Conservation (phyloP, 2,329 filamentous ascomycete species). For the Sclerotinia minor region DNA sequence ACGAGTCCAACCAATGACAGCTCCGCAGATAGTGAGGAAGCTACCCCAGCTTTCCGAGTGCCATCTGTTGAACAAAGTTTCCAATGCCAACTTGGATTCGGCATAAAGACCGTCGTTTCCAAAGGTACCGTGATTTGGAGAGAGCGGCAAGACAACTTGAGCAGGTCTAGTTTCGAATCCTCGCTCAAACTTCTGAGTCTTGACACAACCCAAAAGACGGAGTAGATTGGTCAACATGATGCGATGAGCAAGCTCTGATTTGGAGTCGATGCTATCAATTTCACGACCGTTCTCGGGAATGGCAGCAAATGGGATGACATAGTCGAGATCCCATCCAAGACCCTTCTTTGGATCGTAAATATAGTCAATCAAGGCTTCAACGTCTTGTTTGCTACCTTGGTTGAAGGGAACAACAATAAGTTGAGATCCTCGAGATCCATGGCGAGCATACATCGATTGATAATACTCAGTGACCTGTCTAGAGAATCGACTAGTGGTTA, state of each 20-base stretch:
- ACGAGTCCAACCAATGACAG: slow-evolving; percentile 98
- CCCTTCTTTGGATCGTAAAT: slow-evolving; percentile 97
- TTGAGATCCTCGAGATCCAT: slow-evolving; percentile 89
- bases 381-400: slow-evolving; percentile 96
- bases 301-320: slow-evolving; percentile 91
- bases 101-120: slow-evolving; percentile 97
- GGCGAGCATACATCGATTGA: slow-evolving; percentile 96
- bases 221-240: slow-evolving; percentile 99
- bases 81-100: slow-evolving; percentile 93
- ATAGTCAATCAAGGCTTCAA: slow-evolving; percentile 90
- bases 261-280: slow-evolving; percentile 94
- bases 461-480: slow-evolving; percentile 99
- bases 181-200: slow-evolving; percentile 81
- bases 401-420: slow-evolving; percentile 99
- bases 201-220: slow-evolving; percentile 85
- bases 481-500: slow-evolving; percentile 95
- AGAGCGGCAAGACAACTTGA: slow-evolving; percentile 92
- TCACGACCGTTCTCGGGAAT: slow-evolving; percentile 98
- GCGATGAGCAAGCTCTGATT: slow-evolving; percentile 94
- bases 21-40: slow-evolving; percentile 97
- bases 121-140: slow-evolving; percentile 97
- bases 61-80: slow-evolving; percentile 98
- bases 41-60: slow-evolving; percentile 96
- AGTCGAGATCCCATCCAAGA: slow-evolving; percentile 97
- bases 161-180: slow-evolving; percentile 94